Evolutionary conservation across 768 basidiomycete species (phyloP), one percentile per base, ranked within the genome.

Genomic region (Xerocomellus amylosporus): DNA sequence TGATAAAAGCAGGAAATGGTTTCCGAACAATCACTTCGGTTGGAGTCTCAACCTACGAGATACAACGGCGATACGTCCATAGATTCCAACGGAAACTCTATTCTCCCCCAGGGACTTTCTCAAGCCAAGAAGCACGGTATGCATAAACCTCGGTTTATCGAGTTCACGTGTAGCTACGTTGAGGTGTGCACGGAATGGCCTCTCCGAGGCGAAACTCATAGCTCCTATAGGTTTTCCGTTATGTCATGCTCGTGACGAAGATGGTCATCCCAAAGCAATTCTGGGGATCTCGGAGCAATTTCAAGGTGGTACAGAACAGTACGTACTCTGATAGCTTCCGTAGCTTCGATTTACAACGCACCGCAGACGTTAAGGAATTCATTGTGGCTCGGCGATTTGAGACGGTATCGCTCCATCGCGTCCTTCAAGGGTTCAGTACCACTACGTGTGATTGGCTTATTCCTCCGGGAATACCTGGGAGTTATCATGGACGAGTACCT

Each of bases 351-450:
- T 42, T n/a, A 47, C 26, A 33, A 48, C 8, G 22, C 5, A 8
- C 19, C 9, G 8, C 46, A 95, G 94, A 84, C 62, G 77, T 93
- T 41, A 84, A 87, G 55, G 71, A 74, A n/a, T 87, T 96, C 58
- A 82, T 98, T 42, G 69, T 76, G 14, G 79, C 79, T 43, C 82
- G 93, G 15, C 86, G 92, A n/a, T 89, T 83, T 63, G 97, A 99
- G 69, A 83, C 85, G 0, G 52, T 90, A 17, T 85, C 82, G 4
- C 73, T 98, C 6, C 94, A 98, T 65, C 66, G 77, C 10, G 71
- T 93, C 6, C 61, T 96, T 24, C 93, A 96, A 70, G 81, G 83
- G 10, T 84, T 98, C 63, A 80, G 80, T 36, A 81, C 83, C 5
- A 77, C 83, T 0, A 86, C 85, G 30, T 93, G 93, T 62, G 82